Conservation (phyloP, 2,329 filamentous ascomycete species). For the Aspergillus quadrilineatus region DNA sequence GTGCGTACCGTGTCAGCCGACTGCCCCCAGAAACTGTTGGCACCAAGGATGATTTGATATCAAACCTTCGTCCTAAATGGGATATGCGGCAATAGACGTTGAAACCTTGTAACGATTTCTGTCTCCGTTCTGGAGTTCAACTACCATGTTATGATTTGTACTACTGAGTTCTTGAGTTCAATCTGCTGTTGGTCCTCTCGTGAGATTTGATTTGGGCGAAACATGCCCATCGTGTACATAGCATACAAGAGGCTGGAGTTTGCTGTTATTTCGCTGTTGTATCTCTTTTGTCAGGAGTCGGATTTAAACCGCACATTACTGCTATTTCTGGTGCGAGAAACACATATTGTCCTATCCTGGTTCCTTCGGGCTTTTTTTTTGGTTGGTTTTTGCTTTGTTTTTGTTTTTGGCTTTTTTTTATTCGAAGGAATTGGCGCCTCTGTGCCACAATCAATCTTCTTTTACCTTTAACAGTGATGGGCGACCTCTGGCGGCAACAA, state of each 20-base stretch:
- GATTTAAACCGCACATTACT: slow-evolving; percentile 10
- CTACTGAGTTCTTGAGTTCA: slow-evolving; percentile 13
- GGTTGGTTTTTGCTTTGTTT: background rate
- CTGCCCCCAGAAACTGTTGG: slow-evolving; percentile 80
- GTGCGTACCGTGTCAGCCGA: slow-evolving; percentile 82
- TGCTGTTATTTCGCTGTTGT: slow-evolving; percentile 15
- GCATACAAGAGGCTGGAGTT: slow-evolving; percentile 17
- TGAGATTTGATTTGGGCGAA: slow-evolving; percentile 12
- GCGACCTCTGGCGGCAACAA: too few relatives aligned
- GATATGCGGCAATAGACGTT: slow-evolving; percentile 43
- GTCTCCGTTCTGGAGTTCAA: slow-evolving; percentile 13
- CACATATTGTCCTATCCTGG: background rate
- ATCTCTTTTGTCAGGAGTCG: slow-evolving; percentile 10
- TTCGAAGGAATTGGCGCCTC: too few relatives aligned
- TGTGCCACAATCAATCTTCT: too few relatives aligned
- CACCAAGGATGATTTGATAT: slow-evolving; percentile 65
- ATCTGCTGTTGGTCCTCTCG: slow-evolving; percentile 13
- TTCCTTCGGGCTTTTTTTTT: background rate
- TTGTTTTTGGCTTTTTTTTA: too few relatives aligned
- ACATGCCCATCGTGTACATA: slow-evolving; percentile 23
- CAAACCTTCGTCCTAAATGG: slow-evolving; percentile 59
- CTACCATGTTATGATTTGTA: slow-evolving; percentile 24
- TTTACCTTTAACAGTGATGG: too few relatives aligned
- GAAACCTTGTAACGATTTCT: slow-evolving; percentile 21
- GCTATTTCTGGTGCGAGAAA: background rate